phyloP scores from a whole-genome alignment of 768 basidiomycete species.

The Agaricus blazei region DNA sequence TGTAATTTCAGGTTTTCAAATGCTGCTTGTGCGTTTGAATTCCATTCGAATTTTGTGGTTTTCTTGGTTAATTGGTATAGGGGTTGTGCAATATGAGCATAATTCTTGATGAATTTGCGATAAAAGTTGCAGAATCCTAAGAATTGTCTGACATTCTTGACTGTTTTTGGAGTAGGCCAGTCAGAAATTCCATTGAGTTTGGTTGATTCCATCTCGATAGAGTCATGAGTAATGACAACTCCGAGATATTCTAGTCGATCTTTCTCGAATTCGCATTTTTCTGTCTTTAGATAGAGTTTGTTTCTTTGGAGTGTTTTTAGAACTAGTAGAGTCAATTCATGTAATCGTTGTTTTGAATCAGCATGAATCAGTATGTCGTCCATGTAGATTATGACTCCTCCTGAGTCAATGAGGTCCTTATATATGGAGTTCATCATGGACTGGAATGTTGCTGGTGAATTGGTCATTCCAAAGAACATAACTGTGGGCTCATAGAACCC shows the following conservation, averaged over 20 bases:
- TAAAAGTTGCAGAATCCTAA: slow-evolving; percentile 44
- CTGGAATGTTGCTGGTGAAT: slow-evolving; percentile 13
- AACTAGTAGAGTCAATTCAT: slow-evolving; percentile 3
- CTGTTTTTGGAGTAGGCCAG: slow-evolving; percentile 30
- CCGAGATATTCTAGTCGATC: slow-evolving; percentile 4
- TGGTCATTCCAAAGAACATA: slow-evolving; percentile 16
- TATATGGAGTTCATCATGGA: slow-evolving; percentile 16
- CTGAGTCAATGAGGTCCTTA: no score
- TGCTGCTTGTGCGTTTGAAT: background rate
- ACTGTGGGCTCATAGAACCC: slow-evolving; percentile 16
- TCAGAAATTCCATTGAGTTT: slow-evolving; percentile 31
- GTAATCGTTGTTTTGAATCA: no score
- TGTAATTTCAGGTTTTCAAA: slow-evolving; percentile 18
- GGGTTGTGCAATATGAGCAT: slow-evolving; percentile 12
- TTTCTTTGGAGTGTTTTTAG: background rate
- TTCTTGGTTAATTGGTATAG: background rate
- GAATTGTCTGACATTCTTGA: slow-evolving; percentile 33
- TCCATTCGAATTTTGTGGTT: background rate
- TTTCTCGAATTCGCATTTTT: slow-evolving; percentile 9
- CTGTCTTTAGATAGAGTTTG: slow-evolving; percentile 1
- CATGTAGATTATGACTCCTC: no score
- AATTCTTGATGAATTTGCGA: slow-evolving; percentile 32
- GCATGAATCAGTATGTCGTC: no score
- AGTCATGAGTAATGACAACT: background rate
- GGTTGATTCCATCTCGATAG: slow-evolving; percentile 26